Base-by-base conservation (phyloP, 371 early-diverging fungal genomes). In the Nematocida sp. region DNA sequence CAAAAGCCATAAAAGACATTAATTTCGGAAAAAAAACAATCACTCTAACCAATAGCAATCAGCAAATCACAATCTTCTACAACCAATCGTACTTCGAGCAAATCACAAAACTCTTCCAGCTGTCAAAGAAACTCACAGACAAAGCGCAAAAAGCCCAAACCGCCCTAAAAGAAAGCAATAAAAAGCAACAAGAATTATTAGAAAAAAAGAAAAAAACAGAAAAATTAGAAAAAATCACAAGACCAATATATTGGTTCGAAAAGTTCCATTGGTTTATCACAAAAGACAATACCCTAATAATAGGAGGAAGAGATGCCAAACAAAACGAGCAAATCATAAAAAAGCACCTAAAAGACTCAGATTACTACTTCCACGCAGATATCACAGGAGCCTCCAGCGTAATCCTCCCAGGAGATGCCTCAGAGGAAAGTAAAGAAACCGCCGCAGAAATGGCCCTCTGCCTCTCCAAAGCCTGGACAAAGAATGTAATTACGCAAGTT, bases 191-290 rank as follows among this genome's bases (percentile, higher is more conserved):
- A 26, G 66, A 66, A 53, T 47, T 57, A 45, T 20, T 32, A 18
- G 13, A 45, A 45, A 45, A 20, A 45, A 32, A 77, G 40, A 13
- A 65, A 25, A 40, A 45, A 60, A 45, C 66, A 53, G 57, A 53
- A n/a, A 79, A 77, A 55, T 65, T 80, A 33, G 76, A 81, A 42
- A 81, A 78, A 25, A 55, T 81, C 7, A 51, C 75, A 28, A 65
- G 98, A 77, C 92, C 91, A 68, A 89, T 91, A 1, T 91, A 88
- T 53, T 99, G 98, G 98, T 99, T 99, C 86, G 99, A 99, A 83
- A 95, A 94, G 86, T 99, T 95, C 78, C 77, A 90, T 54, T 99
- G 97, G 94, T 95, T 94, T 80, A 86, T 99, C 33, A 89, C 92
- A 0, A 66, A 77, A 59, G 95, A 97, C 78, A 90, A 91, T 57